These are phyloP conservation scores for Pholiota adiposa DNA, from an alignment of 1,284 basidiomycete species.

Conservation along the genomic window DNA sequence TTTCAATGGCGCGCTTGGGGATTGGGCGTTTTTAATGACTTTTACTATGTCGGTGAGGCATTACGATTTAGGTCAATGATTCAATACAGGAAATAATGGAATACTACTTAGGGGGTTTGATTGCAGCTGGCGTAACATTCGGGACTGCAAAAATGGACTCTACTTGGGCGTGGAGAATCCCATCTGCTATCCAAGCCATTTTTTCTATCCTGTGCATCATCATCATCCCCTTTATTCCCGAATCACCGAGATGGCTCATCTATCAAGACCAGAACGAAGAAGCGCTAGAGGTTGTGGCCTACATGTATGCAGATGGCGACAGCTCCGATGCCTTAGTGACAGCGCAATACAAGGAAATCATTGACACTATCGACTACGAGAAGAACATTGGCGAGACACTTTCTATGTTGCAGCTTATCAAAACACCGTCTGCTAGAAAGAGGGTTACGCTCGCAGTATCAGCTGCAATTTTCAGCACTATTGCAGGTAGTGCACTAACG, in stretches of 20 bases:
- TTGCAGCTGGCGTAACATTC: slow-evolving; percentile 20
- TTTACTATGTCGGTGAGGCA: slow-evolving; percentile 18
- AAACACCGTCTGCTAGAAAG: slow-evolving; percentile 16
- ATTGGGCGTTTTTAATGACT: slow-evolving; percentile 19
- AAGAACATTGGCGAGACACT: slow-evolving; percentile 13
- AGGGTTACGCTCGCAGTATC: slow-evolving; percentile 18
- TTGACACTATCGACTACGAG: slow-evolving; percentile 16
- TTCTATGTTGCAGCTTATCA: slow-evolving; percentile 14
- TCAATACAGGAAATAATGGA: neutral
- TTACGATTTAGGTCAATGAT: neutral
- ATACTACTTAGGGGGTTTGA: slow-evolving; percentile 9
- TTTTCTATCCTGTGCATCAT: slow-evolving; percentile 18
- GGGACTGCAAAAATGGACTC: slow-evolving; percentile 13
- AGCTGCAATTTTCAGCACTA: slow-evolving; percentile 21
- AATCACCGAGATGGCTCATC: slow-evolving; percentile 20
- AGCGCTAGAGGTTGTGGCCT: slow-evolving; percentile 15
- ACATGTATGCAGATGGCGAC: slow-evolving; percentile 19
- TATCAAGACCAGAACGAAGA: slow-evolving; percentile 11
- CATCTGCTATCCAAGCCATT: slow-evolving; percentile 16
- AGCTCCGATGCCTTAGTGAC: slow-evolving; percentile 7
- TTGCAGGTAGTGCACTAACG: slow-evolving; percentile 13
- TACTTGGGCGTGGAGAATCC: slow-evolving; percentile 22
- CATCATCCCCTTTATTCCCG: slow-evolving; percentile 20
- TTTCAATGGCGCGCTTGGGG: slow-evolving; percentile 19
- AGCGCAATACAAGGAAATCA: slow-evolving; percentile 18